Conservation (phyloP, 2,329 filamentous ascomycete genomes). For the Alternaria brassicae region DNA sequence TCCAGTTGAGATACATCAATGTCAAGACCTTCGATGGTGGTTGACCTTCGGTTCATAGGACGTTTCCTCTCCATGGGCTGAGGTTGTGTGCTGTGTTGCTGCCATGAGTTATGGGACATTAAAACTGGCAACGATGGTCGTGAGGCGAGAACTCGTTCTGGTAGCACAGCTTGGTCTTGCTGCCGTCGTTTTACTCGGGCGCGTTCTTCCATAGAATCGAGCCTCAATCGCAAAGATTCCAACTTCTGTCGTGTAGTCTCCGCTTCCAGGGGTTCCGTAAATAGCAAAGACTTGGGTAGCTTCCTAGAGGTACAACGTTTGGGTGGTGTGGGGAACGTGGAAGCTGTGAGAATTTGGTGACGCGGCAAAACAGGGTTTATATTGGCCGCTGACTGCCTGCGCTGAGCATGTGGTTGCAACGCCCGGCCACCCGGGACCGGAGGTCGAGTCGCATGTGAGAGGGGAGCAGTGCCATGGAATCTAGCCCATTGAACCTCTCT, state of each 20-base stretch:
- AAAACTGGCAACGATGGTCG: conserved; percentile 4
- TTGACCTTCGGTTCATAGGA: not conserved
- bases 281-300: not conserved
- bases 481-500: not conserved
- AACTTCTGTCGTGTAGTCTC: conserved; percentile 1
- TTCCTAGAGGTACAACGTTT: not conserved
- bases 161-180: not conserved
- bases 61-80: not conserved
- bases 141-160: not conserved
- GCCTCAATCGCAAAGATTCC: not conserved
- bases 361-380: not conserved
- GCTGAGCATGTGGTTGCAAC: not conserved
- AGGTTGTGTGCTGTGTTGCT: not conserved
- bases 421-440: not conserved
- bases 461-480: not conserved
- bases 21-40: not conserved
- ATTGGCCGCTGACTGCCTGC: not conserved
- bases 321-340: not conserved
- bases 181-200: not conserved
- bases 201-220: not conserved
- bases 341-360: not conserved
- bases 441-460: not conserved
- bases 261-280: not conserved
- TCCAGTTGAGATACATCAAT: not conserved
- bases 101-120: not conserved